These are phyloP conservation scores for Paecilomyces sp. DNA, from an alignment of 2,329 filamentous ascomycete genomes.

Conservation along the genomic window DNA sequence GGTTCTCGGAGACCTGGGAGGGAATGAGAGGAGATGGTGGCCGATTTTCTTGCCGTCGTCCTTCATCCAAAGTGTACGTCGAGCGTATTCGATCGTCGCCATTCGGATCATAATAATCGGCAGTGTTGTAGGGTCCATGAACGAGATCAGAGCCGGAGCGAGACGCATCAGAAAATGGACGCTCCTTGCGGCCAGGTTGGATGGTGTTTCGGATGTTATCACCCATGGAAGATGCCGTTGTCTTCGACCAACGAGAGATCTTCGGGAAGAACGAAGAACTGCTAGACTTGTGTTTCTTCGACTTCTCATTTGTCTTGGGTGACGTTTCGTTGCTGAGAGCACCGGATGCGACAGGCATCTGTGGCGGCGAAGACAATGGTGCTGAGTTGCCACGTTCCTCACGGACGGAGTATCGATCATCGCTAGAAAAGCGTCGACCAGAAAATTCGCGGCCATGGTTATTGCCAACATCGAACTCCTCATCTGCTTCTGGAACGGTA, in stretches of 20 bases:
- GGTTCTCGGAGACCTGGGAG: slow-evolving; percentile 49
- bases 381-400: slow-evolving; percentile 36
- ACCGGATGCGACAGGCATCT: slow-evolving; percentile 31
- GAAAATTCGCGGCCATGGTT: slow-evolving; percentile 43
- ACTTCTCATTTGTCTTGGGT: slow-evolving; percentile 61
- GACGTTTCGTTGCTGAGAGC: slow-evolving; percentile 71
- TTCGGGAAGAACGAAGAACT: slow-evolving; percentile 80
- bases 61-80: slow-evolving; percentile 33
- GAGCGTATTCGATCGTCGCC: slow-evolving; percentile 41
- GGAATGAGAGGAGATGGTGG: slow-evolving; percentile 58
- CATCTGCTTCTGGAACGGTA: slow-evolving; percentile 77
- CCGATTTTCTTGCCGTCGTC: slow-evolving; percentile 35
- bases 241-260: slow-evolving; percentile 96
- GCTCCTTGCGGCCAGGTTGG: slow-evolving; percentile 48
- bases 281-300: slow-evolving; percentile 82
- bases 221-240: slow-evolving; percentile 80
- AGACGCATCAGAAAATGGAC: slow-evolving; percentile 59
- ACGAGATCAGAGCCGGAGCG: slow-evolving; percentile 70
- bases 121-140: slow-evolving; percentile 50
- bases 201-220: slow-evolving; percentile 65
- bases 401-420: slow-evolving; percentile 44
- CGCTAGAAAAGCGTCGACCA: slow-evolving; percentile 52
- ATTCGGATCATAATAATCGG: slow-evolving; percentile 38
- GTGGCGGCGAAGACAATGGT: slow-evolving; percentile 39
- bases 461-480: slow-evolving; percentile 58